Conservation (phyloP, 305 asterid species). For the Ajuga reptans region DNA sequence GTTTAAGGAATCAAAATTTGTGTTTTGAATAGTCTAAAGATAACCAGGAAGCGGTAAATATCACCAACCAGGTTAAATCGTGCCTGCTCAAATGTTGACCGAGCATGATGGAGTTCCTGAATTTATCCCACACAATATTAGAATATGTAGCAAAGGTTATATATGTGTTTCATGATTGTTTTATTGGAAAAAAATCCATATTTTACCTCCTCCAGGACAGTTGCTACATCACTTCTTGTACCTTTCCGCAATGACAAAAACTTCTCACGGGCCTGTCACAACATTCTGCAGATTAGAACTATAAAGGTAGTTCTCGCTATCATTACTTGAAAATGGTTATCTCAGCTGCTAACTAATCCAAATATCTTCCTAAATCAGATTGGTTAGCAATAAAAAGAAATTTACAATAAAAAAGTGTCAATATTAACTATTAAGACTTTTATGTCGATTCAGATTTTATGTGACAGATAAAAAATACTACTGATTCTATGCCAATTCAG, state of each 20-base stretch:
- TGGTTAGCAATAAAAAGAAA: neutral
- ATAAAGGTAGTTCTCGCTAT: neutral
- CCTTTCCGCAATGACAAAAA: constrained; percentile 89
- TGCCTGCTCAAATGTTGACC: constrained; percentile 93
- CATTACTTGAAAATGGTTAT: neutral
- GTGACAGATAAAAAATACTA: neutral
- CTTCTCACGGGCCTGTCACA: constrained; percentile 88
- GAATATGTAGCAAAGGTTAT: constrained; percentile 7
- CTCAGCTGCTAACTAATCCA: neutral
- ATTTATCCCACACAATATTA: constrained; percentile 28
- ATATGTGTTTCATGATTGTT: neutral
- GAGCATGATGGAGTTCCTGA: constrained; percentile 93
- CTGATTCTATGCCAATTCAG: neutral
- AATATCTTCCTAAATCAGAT: neutral
- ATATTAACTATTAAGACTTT: too few species aligned
- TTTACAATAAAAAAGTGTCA: neutral
- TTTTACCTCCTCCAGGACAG: constrained; percentile 81
- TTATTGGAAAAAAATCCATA: constrained; percentile 4
- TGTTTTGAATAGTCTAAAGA: constrained; percentile 16
- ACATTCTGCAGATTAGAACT: constrained; percentile 20
- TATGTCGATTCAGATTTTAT: neutral
- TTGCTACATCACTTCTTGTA: constrained; percentile 79
- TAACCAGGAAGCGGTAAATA: constrained; percentile 2
- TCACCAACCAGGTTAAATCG: constrained; percentile 80
- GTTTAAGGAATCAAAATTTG: neutral